A percentile compares a stretch with the other conserved stretches of the same genome.
phyloP scores from a whole-genome alignment of 257 asterid species.

The Rhazya stricta region DNA sequence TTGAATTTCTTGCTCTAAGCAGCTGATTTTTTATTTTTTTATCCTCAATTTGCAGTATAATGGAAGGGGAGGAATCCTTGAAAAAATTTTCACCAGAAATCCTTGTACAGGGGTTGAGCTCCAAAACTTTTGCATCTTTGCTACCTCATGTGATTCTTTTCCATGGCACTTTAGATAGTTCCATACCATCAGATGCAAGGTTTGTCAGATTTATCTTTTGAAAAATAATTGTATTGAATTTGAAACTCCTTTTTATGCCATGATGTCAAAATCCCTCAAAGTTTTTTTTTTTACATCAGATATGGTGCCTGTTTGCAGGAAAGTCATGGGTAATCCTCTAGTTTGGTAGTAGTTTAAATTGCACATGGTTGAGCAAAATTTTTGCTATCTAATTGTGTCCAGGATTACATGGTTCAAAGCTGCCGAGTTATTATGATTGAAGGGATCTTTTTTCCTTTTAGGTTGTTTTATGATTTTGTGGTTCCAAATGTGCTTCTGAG shows the following conservation, averaged over 20 bases:
- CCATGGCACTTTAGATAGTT: conserved; percentile 77
- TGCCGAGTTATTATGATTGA: background rate
- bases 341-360: background rate
- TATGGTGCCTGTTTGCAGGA: background rate
- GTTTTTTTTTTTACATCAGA: background rate
- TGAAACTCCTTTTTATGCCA: background rate
- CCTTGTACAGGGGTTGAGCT: conserved; percentile 42
- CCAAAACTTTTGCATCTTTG: conserved; percentile 35
- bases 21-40: conserved; percentile 10
- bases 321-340: background rate
- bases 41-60: conserved; percentile 49
- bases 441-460: background rate
- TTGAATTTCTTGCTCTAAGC: conserved; percentile 1
- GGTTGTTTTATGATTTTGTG: background rate
- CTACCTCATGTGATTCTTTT: conserved; percentile 72
- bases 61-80: conserved; percentile 88
- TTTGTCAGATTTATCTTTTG: conserved; percentile 27
- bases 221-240: background rate
- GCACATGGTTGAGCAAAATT: background rate
- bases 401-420: background rate
- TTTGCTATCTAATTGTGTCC: background rate
- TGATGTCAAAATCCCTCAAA: background rate
- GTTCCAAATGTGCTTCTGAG: background rate
- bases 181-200: conserved; percentile 86
- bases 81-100: conserved; percentile 78